Base-by-base conservation (phyloP, 2,329 filamentous ascomycete genomes). In the Mycosphaerella arachidis region DNA sequence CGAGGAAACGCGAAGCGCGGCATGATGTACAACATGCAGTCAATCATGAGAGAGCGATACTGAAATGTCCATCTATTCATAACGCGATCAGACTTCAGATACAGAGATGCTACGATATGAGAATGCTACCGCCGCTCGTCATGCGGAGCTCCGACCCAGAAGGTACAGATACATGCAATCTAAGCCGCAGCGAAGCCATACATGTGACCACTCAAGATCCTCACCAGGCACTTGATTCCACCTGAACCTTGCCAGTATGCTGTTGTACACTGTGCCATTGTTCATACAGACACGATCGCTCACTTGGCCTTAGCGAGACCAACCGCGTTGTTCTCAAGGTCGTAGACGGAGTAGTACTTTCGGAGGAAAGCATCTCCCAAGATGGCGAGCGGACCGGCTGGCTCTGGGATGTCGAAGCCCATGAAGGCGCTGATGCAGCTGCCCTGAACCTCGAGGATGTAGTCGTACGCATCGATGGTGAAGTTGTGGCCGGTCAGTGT, bases 391-490 rank as follows among this genome's bases (percentile, higher is more conserved):
- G 94, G 94, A 51, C 94, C 93, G 61, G 89, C 88, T 43, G 92
- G 92, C 73, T 87, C 89, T 59, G 92, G 89, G 75, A 84, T 80
- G 68, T 82, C 94, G 88, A 97, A 96, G 71, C 92, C 92, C 86
- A 96, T 95, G 81, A 99, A 96, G 69, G 91, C 90, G 64, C 92
- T 97, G 78, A 99, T 96, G 79, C 94, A 99, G 75, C 88, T 93
- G 70, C 93, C 94, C 74, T 92, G 90, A 48, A 97, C 86, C 79
- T 99, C 92, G 45, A 99, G 87, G 69, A 97, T 92, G 82, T 99
- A 99, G 81, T 99, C 94, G 67, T 88, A 88, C 16, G 94, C 81
- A 58, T 83, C 81, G 69, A 99, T 96, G 74, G 87, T 89, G 82
- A 97, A 99, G 82, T 97, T 90, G 80, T 96, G 86, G 66, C 94